A percentile compares a stretch with the other conserved stretches of the same genome.
Conservation (phyloP, 305 asterid species). For the Petunia hybrid region DNA sequence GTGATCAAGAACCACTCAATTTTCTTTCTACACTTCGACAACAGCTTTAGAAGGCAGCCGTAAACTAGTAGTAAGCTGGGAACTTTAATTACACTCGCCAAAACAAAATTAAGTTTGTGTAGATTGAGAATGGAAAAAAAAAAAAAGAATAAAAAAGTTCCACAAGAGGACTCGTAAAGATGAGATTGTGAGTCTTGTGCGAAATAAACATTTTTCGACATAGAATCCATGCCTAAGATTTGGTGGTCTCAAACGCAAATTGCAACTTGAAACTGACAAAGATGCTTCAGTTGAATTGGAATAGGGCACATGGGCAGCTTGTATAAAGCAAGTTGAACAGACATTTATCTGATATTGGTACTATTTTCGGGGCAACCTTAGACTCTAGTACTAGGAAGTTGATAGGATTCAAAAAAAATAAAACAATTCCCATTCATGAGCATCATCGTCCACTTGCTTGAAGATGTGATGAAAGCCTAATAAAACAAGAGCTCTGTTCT, state of each 20-base stretch:
- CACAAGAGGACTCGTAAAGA: not conserved
- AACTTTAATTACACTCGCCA: not conserved
- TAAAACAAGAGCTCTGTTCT: too few relatives aligned
- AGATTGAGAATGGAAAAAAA: not conserved
- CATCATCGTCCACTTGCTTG: too few relatives aligned
- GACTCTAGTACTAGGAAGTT: not conserved
- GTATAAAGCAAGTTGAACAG: slow-evolving; percentile 5
- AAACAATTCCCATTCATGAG: not conserved
- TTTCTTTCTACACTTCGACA: not conserved
- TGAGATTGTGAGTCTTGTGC: slow-evolving; percentile 2
- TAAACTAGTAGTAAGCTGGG: not conserved
- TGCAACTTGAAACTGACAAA: slow-evolving; percentile 9
- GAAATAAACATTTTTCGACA: not conserved
- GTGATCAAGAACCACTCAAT: not conserved
- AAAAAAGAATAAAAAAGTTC: not conserved
- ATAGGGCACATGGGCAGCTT: not conserved
- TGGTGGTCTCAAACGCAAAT: slow-evolving; percentile 23
- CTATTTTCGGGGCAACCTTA: not conserved
- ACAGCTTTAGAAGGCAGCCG: not conserved
- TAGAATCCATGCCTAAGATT: slow-evolving; percentile 6
- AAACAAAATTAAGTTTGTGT: not conserved
- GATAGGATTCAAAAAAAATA: not conserved
- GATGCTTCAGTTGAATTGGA: not conserved
- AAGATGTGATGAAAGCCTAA: too few relatives aligned
- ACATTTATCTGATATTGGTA: not conserved